Evolutionary conservation across 192 early-diverging fungal genomes (phyloP).

Genomic region (Coemansia sp.): DNA sequence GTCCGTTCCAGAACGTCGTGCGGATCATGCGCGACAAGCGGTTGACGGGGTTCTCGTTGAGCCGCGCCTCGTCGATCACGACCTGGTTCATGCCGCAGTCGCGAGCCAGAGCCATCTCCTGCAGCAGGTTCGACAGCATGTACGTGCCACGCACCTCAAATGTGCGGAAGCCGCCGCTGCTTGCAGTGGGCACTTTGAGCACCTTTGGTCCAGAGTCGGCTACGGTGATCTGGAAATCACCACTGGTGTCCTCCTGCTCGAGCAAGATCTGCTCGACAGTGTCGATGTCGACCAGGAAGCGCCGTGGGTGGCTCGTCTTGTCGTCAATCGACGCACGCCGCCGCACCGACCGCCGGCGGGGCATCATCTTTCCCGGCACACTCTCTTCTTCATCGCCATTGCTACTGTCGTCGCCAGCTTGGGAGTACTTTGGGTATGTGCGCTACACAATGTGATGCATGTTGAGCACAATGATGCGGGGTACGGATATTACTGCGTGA

Average conservation of each 20-base stretch:
- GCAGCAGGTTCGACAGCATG: conserved; percentile 89
- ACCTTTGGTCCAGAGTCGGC: conserved; percentile 89
- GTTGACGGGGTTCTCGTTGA: conserved; percentile 94
- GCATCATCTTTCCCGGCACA: conserved; percentile 1
- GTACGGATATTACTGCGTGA: background rate
- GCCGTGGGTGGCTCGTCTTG: conserved; percentile 61
- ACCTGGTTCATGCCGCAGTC: conserved; percentile 86
- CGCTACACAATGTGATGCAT: conserved; percentile 5
- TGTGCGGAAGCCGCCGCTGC: conserved; percentile 81
- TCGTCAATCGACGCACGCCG: conserved; percentile 66
- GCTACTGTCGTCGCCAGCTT: background rate
- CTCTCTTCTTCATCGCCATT: background rate
- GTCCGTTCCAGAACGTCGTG: conserved; percentile 92
- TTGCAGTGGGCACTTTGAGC: conserved; percentile 80
- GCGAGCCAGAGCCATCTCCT: conserved; percentile 89
- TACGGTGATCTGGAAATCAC: conserved; percentile 93
- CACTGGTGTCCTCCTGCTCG: conserved; percentile 93
- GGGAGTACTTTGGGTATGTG: conserved; percentile 8
- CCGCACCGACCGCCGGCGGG: conserved; percentile 8
- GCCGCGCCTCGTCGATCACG: conserved; percentile 81
- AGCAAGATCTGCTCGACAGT: conserved; percentile 76
- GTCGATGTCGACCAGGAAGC: conserved; percentile 85
- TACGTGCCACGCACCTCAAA: conserved; percentile 94
- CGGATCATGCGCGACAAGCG: conserved; percentile 87
- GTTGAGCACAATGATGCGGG: background rate